Evolutionary conservation across 805 yeast genomes (phyloP).

Genomic region (Saturnispora sanitii): DNA sequence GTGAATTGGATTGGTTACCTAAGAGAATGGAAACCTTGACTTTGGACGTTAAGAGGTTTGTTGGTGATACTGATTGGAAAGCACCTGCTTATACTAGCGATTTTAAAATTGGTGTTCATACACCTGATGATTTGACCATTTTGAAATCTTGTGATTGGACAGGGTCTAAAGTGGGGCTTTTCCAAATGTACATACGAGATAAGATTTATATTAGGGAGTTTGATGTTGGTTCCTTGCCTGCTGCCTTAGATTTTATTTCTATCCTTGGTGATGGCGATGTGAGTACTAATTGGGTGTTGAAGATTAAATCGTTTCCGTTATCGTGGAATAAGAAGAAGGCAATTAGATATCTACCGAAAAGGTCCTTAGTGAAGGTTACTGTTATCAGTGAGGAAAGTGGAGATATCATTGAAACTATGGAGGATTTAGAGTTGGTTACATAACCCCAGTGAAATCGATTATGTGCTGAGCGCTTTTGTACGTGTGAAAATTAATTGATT

Average conservation of each 20-base stretch:
- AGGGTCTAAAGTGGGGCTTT: background rate
- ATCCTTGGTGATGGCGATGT: background rate
- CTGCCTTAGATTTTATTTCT: background rate
- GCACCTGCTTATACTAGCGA: background rate
- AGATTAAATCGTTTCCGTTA: background rate
- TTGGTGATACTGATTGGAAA: background rate
- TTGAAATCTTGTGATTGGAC: conserved; percentile 1
- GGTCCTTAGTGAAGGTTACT: background rate
- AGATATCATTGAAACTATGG: background rate
- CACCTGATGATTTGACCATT: background rate
- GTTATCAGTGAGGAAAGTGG: background rate
- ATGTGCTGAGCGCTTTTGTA: background rate
- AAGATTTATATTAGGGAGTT: background rate
- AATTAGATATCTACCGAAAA: background rate
- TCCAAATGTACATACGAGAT: background rate
- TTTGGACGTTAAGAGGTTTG: background rate
- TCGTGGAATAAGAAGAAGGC: background rate
- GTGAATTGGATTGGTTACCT: background rate
- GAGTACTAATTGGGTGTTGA: background rate
- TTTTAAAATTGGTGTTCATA: conserved; percentile 3
- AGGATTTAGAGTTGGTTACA: background rate
- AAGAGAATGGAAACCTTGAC: background rate
- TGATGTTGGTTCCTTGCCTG: conserved; percentile 1
- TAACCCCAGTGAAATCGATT: no score
- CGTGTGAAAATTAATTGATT: background rate